phyloP scores from a whole-genome alignment of 345 rosid genomes.

The Corchorus olitorius region DNA sequence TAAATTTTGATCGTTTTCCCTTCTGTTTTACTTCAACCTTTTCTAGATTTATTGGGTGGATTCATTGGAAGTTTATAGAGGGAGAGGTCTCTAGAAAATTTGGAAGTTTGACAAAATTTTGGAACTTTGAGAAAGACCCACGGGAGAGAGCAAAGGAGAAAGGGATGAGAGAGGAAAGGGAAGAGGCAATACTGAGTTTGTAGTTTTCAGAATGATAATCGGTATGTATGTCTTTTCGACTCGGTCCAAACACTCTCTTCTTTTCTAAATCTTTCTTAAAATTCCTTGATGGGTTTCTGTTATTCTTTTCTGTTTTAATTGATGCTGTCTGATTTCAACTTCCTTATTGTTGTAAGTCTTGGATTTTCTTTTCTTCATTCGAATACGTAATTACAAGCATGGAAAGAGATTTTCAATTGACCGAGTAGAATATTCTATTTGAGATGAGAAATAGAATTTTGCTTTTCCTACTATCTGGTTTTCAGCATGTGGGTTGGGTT shows the following conservation, averaged over 20 bases:
- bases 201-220: slow-evolving; percentile 90
- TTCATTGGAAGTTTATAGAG: too few species aligned
- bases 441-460: not conserved
- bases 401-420: not conserved
- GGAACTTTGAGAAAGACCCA: too few species aligned
- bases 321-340: slow-evolving; percentile 6
- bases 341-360: not conserved
- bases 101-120: too few species aligned
- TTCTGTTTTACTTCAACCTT: too few species aligned
- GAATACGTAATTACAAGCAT: not conserved
- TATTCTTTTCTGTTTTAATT: not conserved
- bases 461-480: not conserved
- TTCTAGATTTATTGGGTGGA: too few species aligned
- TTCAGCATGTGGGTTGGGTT: not conserved
- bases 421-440: not conserved
- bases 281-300: not conserved
- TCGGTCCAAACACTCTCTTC: not conserved
- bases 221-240: slow-evolving; percentile 40
- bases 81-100: too few species aligned
- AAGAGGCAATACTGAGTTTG: too few species aligned
- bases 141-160: too few species aligned
- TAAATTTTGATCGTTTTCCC: too few species aligned
- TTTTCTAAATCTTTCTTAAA: not conserved
- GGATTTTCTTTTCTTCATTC: slow-evolving; percentile 7
- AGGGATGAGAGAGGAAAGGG: too few species aligned